Evolutionary conservation across 2,329 filamentous ascomycete genomes (phyloP), one percentile per base, ranked within the genome.

Genomic region (Rhexocercosporidium sp.): DNA sequence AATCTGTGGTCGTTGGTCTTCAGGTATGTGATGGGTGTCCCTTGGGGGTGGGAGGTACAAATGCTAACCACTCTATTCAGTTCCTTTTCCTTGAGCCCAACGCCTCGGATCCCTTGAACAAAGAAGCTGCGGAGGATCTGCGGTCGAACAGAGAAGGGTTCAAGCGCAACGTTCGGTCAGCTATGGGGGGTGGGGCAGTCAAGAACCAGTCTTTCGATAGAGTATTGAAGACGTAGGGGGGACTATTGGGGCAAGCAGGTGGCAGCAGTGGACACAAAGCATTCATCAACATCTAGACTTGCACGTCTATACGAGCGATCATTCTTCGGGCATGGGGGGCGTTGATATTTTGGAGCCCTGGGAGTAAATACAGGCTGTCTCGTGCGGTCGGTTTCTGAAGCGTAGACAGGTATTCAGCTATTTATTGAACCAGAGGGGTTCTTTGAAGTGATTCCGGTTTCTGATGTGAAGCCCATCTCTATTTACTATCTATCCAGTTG

Each of bases 81-180:
- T 98, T 98, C 78, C 86, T 99, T 61, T 99, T 99, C 85, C 89
- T 98, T 70, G 96, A 99, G 79, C 96, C 96, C 20, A 99, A 99
- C 77, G 94, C 96, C 11, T 94, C 92, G 59, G 96, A 99, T 77
- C 96, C 96, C n/a, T 83, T 99, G 69, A 99, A 99, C 81, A 97
- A 99, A 84, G 95, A 98, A 76, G 96, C 96, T 0, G 96, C 96
- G 3, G 94, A 97, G 69, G 96, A 98, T 77, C 83, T 99, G 73
- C 89, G 95, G 75, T 85, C 85, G 57, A 97, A 96, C 79, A 84
- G 94, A 44, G 96, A 98, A 63, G 88, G 85, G 34, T 99, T 99
- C 82, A 96, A 94, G 85, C 86, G 93, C 69, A 97, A 98, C 77
- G 96, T 98, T 46, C 87, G 92, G 75, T 86, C 85, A 25, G 86